These are phyloP conservation scores for Salvia splendens DNA, from an alignment of 257 asterid genomes.

Conservation along the genomic window DNA sequence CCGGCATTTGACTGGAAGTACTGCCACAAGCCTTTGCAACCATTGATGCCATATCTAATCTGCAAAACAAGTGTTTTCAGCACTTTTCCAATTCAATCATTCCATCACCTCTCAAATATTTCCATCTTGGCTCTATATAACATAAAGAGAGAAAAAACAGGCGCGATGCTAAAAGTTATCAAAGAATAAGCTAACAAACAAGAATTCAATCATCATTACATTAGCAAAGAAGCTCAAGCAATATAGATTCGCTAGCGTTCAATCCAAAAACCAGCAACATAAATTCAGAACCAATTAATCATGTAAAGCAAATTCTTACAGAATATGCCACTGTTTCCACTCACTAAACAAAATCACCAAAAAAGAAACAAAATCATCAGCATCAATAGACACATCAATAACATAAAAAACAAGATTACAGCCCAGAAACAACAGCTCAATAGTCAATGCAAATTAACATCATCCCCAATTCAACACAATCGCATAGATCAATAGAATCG, in stretches of 20 bases:
- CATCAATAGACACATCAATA: constrained; percentile 36
- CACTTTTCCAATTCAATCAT: constrained; percentile 31
- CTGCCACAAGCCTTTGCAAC: constrained; percentile 70
- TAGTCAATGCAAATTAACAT: constrained; percentile 44
- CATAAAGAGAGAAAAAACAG: constrained; percentile 16
- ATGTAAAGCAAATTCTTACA: constrained; percentile 29
- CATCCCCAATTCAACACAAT: constrained; percentile 36
- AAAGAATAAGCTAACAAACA: no score
- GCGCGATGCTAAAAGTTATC: not conserved
- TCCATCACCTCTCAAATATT: constrained; percentile 18
- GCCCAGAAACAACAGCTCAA: constrained; percentile 37
- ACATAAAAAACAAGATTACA: not conserved
- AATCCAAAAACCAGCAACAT: constrained; percentile 32
- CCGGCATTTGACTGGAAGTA: constrained; percentile 65
- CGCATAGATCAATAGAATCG: constrained; percentile 46
- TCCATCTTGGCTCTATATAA: constrained; percentile 26
- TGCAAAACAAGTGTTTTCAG: constrained; percentile 43
- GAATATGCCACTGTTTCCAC: constrained; percentile 29
- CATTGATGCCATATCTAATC: constrained; percentile 75
- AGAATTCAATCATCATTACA: constrained; percentile 23
- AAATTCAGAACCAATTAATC: constrained; percentile 27
- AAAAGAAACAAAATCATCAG: constrained; percentile 33
- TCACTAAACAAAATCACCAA: constrained; percentile 32
- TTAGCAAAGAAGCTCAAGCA: constrained; percentile 40
- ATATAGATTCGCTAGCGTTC: constrained; percentile 29